Evolutionary conservation across 1,139 yeast genomes (phyloP), one percentile per base, ranked within the genome.

Genomic region (Sugiyamaella castrensis): DNA sequence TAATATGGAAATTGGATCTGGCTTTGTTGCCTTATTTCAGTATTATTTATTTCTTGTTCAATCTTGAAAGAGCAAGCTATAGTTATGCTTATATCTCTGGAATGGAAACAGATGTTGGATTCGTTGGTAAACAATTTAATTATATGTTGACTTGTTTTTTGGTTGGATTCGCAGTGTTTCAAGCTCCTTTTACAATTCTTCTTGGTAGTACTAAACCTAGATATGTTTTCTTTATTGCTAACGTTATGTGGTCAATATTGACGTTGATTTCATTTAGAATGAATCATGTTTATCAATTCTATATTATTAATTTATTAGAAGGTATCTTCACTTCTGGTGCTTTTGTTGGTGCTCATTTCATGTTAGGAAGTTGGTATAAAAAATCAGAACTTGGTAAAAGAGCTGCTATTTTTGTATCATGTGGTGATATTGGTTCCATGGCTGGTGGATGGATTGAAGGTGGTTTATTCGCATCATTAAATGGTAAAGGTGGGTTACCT

Each of bases 81-180:
- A 77, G 78, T 45, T 81, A 80, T 61, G 88, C 88, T 8, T 84
- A 83, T 62, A 81, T 83, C 40, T 77, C 84, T 15, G 82, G 83
- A 11, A 72, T 84, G 74, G 69, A 77, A 55, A 79, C 79, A 57
- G 82, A 75, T 48, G 69, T 84, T 43, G 70, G 74, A 19, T 78
- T 84, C 79, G 66, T 72, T 53, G 86, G 86, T n/a, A 81, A 81
- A 55, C 84, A 82, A 59, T 77, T 79, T 65, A 81, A 78, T 48
- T 69, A 79, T 57, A 79, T 85, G n/a, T 81, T 77, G 57, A 80
- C 77, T 16, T 66, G 81, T 63, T 82, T 77, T 62, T 73, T 68
- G 37, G 75, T 79, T 47, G 88, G 86, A 50, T 74, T 77, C 56
- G 74, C 80, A 35, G 68, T 82, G 15, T 79, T 80, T 61, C 84